A percentile compares a stretch with the other conserved stretches of the same genome.
phyloP scores from a whole-genome alignment of 208 protist species.

The Phytomonas sp. region DNA sequence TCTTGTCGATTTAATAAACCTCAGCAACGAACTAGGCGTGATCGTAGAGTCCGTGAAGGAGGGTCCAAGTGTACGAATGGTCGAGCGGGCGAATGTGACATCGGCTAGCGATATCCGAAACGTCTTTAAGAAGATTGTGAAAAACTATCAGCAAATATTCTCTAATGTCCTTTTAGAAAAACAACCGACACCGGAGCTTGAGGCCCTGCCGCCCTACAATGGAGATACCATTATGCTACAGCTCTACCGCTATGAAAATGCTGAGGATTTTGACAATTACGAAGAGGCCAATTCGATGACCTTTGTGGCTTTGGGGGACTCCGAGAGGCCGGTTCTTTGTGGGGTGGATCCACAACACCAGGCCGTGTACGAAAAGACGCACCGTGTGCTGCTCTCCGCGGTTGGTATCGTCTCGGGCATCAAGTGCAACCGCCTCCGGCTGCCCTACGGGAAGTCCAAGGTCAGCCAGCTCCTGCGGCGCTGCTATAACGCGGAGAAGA shows the following conservation, averaged over 20 bases:
- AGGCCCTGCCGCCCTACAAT: slow-evolving; percentile 80
- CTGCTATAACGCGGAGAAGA: slow-evolving; percentile 86
- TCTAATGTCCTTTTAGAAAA: slow-evolving; percentile 62
- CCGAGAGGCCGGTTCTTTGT: slow-evolving; percentile 81
- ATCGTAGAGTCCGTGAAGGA: slow-evolving; percentile 87
- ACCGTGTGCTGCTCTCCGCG: slow-evolving; percentile 63
- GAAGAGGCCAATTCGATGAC: slow-evolving; percentile 79
- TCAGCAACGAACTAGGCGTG: slow-evolving; percentile 70
- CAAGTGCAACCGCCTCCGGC: slow-evolving; percentile 83
- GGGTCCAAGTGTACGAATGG: slow-evolving; percentile 70
- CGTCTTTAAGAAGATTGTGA: slow-evolving; percentile 47
- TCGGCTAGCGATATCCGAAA: slow-evolving; percentile 42
- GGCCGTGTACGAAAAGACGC: slow-evolving; percentile 64
- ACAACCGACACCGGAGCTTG: slow-evolving; percentile 68
- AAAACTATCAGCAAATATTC: slow-evolving; percentile 80
- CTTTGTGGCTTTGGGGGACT: slow-evolving; percentile 77
- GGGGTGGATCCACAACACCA: slow-evolving; percentile 67
- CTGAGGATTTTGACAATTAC: slow-evolving; percentile 49
- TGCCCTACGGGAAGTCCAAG: slow-evolving; percentile 91
- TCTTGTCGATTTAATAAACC: slow-evolving; percentile 71
- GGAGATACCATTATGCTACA: slow-evolving; percentile 79
- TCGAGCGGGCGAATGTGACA: slow-evolving; percentile 52
- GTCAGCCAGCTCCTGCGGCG: slow-evolving; percentile 83
- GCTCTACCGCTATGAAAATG: slow-evolving; percentile 72
- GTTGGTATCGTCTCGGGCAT: slow-evolving; percentile 84